phyloP scores from a whole-genome alignment of 306 rosid species.

The Crataegus laevigata region DNA sequence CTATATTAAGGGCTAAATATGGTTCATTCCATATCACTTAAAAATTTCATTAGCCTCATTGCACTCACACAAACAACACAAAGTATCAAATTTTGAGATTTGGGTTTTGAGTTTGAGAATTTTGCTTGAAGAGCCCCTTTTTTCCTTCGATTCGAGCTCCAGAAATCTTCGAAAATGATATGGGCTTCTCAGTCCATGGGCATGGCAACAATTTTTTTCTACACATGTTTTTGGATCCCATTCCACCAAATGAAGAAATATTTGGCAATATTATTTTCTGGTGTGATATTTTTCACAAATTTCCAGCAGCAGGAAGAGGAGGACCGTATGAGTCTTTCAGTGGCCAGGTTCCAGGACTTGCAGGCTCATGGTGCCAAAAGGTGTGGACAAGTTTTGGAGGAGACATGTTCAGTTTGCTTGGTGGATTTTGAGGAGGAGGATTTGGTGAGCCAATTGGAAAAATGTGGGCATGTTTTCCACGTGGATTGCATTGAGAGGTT shows the following conservation, averaged over 20 bases:
- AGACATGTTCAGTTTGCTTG: constrained; percentile 71
- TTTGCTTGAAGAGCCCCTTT: background rate
- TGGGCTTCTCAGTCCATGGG: constrained; percentile 39
- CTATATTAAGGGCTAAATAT: background rate
- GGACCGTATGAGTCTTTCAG: constrained; percentile 19
- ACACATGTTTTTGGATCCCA: constrained; percentile 65
- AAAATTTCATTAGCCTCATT: background rate
- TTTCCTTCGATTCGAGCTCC: background rate
- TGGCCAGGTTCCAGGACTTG: constrained; percentile 38
- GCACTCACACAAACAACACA: background rate
- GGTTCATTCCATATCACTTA: background rate
- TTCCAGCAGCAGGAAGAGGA: background rate
- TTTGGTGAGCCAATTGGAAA: constrained; percentile 42
- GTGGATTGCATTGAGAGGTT: constrained; percentile 63
- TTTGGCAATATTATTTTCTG: constrained; percentile 16
- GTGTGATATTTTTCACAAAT: background rate
- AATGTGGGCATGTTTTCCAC: constrained; percentile 64
- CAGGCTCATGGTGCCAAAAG: background rate
- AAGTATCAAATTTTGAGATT: background rate
- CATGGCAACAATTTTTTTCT: constrained; percentile 45
- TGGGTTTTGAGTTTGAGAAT: background rate
- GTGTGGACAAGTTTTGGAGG: constrained; percentile 1
- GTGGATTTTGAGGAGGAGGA: constrained; percentile 58
- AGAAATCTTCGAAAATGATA: constrained; percentile 30
- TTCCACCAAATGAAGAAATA: constrained; percentile 31